Evolutionary conservation across 495 filamentous ascomycete species (phyloP).

Genomic region (Choiromyces venosus): DNA sequence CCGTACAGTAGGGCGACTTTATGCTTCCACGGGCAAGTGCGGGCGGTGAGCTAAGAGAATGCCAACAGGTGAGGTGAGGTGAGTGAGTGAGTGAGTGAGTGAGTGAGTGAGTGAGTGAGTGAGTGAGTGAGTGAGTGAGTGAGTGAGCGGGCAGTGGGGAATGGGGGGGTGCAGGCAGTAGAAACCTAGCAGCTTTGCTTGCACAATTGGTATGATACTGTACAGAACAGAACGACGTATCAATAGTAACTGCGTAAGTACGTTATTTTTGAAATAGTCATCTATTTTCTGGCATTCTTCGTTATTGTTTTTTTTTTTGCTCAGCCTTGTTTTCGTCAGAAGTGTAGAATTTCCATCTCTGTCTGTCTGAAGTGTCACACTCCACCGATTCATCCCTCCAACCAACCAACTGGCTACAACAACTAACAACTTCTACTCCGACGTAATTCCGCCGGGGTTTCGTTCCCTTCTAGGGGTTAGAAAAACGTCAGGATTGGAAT

Average conservation of each 20-base stretch:
- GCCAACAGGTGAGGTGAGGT: constrained; percentile 14
- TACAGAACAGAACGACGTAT: background rate
- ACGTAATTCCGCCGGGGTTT: too few species aligned
- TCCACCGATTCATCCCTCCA: background rate
- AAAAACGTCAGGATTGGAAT: background rate
- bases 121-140: constrained; percentile 21
- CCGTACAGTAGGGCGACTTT: background rate
- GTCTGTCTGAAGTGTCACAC: background rate
- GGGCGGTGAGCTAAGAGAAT: background rate
- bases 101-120: constrained; percentile 17
- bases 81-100: constrained; percentile 22
- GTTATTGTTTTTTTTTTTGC: background rate
- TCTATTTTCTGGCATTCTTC: background rate
- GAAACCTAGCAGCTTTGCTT: too few species aligned
- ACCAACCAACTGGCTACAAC: background rate
- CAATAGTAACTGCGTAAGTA: background rate
- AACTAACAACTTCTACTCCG: background rate
- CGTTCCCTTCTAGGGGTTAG: background rate
- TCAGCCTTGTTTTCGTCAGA: background rate
- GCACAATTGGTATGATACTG: background rate
- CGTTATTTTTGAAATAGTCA: background rate
- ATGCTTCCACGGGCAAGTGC: background rate
- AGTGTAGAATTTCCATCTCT: background rate
- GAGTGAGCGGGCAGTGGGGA: background rate
- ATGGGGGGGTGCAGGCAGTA: background rate